These are phyloP conservation scores for Talaromyces sp. DNA, from an alignment of 2,329 filamentous ascomycete species.

Conservation along the genomic window DNA sequence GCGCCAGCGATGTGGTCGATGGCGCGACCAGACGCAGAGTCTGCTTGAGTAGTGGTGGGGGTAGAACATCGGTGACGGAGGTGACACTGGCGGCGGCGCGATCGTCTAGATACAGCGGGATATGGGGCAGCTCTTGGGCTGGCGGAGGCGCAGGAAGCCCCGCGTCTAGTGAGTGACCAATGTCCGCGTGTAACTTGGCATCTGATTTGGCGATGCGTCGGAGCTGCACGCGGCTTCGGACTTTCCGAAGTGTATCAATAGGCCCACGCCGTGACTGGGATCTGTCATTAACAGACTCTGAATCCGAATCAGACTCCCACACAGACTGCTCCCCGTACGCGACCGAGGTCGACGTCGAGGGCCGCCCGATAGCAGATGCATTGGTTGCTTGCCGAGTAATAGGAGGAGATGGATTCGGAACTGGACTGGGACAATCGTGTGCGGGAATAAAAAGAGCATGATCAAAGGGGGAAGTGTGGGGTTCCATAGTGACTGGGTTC, in stretches of 20 bases:
- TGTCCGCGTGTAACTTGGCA: slow-evolving; percentile 24
- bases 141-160: not conserved
- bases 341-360: slow-evolving; percentile 29
- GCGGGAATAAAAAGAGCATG: slow-evolving; percentile 35
- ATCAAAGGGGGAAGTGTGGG: slow-evolving; percentile 33
- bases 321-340: slow-evolving; percentile 31
- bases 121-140: not conserved
- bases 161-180: slow-evolving; percentile 8
- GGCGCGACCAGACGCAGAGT: slow-evolving; percentile 32
- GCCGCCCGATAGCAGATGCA: slow-evolving; percentile 22
- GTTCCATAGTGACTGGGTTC: slow-evolving; percentile 34
- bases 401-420: slow-evolving; percentile 26
- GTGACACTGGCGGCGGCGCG: slow-evolving; percentile 9
- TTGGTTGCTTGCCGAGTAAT: slow-evolving; percentile 23
- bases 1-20: slow-evolving; percentile 28
- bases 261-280: slow-evolving; percentile 29
- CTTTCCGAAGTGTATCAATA: slow-evolving; percentile 35
- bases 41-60: slow-evolving; percentile 18
- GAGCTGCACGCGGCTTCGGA: slow-evolving; percentile 34
- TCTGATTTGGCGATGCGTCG: slow-evolving; percentile 31
- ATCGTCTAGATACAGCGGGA: not conserved
- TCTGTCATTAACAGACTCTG: slow-evolving; percentile 27
- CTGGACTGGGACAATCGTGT: slow-evolving; percentile 30
- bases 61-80: slow-evolving; percentile 22
- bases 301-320: slow-evolving; percentile 36